Evolutionary conservation across 2,329 filamentous ascomycete species (phyloP).

Genomic region (Trichoderma koningiopsis): DNA sequence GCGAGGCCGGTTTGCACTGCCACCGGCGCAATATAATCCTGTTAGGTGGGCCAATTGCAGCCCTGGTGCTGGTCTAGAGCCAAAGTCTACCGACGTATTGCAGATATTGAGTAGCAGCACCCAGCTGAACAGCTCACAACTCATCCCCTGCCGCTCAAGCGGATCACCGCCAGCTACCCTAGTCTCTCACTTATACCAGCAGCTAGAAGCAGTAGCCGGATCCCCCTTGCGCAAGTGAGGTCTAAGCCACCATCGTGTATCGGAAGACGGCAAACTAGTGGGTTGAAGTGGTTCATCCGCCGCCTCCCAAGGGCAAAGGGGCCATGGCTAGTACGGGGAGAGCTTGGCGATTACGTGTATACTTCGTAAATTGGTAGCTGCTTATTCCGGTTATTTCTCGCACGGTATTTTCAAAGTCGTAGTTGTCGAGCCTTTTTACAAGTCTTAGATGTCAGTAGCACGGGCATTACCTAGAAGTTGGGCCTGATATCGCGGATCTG

Average conservation of each 20-base stretch:
- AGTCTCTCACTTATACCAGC: neutral
- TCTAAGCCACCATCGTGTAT: conserved; percentile 20
- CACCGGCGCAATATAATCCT: neutral
- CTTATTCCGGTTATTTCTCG: neutral
- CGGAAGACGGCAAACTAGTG: conserved; percentile 19
- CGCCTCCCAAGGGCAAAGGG: conserved; percentile 7
- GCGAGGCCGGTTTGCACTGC: neutral
- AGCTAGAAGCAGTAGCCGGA: neutral
- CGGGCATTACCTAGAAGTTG: neutral
- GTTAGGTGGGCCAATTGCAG: neutral
- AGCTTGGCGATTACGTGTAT: neutral
- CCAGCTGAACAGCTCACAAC: neutral
- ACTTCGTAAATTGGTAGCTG: neutral
- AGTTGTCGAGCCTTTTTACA: neutral
- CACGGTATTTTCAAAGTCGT: neutral
- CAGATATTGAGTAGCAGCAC: neutral
- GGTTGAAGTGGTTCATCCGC: conserved; percentile 2
- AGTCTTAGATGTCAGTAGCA: neutral
- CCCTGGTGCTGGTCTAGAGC: neutral
- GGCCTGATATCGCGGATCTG: neutral
- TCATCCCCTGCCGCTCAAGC: neutral
- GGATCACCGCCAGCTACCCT: neutral
- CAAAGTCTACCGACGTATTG: too few species aligned
- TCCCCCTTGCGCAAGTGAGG: conserved; percentile 14
- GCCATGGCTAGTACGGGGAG: neutral